Evolutionary conservation across 148 eudicot genomes (phyloP).

Genomic region (Gaultheria prostrata): DNA sequence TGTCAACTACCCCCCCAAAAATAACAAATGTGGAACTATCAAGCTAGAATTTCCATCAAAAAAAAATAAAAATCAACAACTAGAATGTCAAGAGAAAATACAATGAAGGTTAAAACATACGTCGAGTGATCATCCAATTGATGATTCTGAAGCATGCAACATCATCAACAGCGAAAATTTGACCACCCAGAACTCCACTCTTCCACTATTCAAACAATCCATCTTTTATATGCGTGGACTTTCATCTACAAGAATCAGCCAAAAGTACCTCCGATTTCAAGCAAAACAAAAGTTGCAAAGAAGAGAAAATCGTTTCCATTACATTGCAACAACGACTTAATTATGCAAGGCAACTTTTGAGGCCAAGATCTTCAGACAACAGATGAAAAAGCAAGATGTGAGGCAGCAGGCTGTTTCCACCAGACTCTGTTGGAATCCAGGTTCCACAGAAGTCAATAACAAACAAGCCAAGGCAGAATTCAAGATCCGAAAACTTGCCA

Average conservation of each 20-base stretch:
- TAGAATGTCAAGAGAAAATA: too few relatives aligned
- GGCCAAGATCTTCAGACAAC: too few relatives aligned
- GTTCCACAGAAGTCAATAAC: background rate
- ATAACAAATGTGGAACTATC: background rate
- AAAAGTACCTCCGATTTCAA: background rate
- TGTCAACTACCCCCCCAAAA: slow-evolving; percentile 32
- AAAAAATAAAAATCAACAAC: too few relatives aligned
- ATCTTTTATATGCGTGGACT: background rate
- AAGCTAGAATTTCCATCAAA: background rate
- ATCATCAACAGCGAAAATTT: background rate
- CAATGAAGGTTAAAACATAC: too few relatives aligned
- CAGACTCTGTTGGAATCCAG: background rate
- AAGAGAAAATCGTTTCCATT: background rate
- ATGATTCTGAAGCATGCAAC: background rate
- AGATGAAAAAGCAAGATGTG: background rate
- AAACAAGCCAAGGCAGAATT: background rate
- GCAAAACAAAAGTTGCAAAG: background rate
- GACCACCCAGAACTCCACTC: background rate
- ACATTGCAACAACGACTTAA: background rate
- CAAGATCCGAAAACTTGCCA: background rate
- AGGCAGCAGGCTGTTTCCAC: background rate
- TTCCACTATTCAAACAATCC: background rate
- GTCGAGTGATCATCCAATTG: background rate
- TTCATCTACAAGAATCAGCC: background rate
- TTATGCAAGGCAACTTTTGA: too few relatives aligned